Percentiles rank a stretch among this genome's conserved stretches.
These are phyloP conservation scores for Lonicera japonica DNA, from an alignment of 129 eudicot species.

Conservation along the genomic window DNA sequence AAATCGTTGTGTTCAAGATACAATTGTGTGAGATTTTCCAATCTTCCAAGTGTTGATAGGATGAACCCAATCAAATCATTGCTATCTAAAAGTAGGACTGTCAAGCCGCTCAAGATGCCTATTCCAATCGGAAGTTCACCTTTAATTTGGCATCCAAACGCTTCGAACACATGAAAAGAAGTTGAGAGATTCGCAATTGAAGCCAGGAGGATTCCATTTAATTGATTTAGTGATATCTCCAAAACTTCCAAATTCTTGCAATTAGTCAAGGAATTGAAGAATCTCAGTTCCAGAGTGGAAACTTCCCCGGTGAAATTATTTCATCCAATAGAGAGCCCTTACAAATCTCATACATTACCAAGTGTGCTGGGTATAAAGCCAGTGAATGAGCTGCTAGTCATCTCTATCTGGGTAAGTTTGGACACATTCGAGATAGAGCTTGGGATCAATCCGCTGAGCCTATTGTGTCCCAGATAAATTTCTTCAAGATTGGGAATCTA, in stretches of 20 bases:
- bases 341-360: not conserved
- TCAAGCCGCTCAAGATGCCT: slow-evolving; percentile 2
- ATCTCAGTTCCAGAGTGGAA: not conserved
- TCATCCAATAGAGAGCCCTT: not conserved
- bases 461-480: not conserved
- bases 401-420: not conserved
- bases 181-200: slow-evolving; percentile 10
- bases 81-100: not conserved
- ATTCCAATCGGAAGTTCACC: slow-evolving; percentile 1
- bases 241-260: not conserved
- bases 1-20: not conserved
- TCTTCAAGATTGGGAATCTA: slow-evolving; percentile 15
- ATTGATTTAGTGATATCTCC: not conserved
- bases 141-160: not conserved
- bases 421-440: slow-evolving; percentile 11
- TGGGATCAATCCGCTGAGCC: slow-evolving; percentile 11
- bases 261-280: slow-evolving; percentile 5
- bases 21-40: not conserved
- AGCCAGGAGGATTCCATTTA: slow-evolving; percentile 3
- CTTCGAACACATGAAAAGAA: not conserved
- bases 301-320: slow-evolving; percentile 3
- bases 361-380: slow-evolving; percentile 8
- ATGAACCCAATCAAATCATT: not conserved
- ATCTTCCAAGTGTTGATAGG: slow-evolving; percentile 2
- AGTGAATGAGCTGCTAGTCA: slow-evolving; percentile 1